Evolutionary conservation across 352 stramenopile genomes (phyloP).

Genomic region (Saprolegnia parasitica): DNA sequence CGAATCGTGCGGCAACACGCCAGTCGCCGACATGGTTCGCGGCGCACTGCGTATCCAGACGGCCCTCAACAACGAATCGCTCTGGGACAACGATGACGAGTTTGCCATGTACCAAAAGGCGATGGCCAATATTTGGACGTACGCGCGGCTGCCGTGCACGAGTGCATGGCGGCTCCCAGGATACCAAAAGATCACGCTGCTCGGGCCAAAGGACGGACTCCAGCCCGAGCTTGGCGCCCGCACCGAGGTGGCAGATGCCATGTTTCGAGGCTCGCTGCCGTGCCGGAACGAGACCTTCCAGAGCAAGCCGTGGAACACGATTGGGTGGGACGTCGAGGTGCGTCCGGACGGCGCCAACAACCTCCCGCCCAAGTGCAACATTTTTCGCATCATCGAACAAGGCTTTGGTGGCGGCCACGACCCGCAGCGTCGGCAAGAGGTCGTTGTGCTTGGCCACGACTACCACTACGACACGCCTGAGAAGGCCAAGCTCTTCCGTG

Average conservation of each 20-base stretch:
- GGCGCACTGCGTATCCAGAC: conserved; percentile 20
- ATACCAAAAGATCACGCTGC: neutral
- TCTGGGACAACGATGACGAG: conserved; percentile 19
- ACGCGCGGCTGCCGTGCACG: conserved; percentile 25
- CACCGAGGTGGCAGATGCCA: neutral
- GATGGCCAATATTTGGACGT: conserved; percentile 18
- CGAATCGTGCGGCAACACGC: conserved; percentile 16
- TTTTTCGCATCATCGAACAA: conserved; percentile 10
- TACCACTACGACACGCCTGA: conserved; percentile 7
- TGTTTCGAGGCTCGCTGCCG: conserved; percentile 12
- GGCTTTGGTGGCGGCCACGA: conserved; percentile 9
- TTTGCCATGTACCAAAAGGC: neutral
- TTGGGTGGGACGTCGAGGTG: conserved; percentile 26
- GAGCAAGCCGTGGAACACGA: conserved; percentile 20
- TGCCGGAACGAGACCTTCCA: conserved; percentile 17
- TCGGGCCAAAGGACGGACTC: neutral
- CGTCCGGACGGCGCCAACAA: neutral
- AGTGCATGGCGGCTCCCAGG: conserved; percentile 14
- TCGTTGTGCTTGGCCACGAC: conserved; percentile 24
- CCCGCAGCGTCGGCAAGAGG: conserved; percentile 7
- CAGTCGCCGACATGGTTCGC: conserved; percentile 15
- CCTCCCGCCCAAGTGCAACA: conserved; percentile 11
- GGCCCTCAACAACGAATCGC: conserved; percentile 9
- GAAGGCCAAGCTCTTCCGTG: conserved; percentile 17
- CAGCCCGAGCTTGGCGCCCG: conserved; percentile 1